Conservation (phyloP, 768 basidiomycete genomes). For the Trametes maxima region DNA sequence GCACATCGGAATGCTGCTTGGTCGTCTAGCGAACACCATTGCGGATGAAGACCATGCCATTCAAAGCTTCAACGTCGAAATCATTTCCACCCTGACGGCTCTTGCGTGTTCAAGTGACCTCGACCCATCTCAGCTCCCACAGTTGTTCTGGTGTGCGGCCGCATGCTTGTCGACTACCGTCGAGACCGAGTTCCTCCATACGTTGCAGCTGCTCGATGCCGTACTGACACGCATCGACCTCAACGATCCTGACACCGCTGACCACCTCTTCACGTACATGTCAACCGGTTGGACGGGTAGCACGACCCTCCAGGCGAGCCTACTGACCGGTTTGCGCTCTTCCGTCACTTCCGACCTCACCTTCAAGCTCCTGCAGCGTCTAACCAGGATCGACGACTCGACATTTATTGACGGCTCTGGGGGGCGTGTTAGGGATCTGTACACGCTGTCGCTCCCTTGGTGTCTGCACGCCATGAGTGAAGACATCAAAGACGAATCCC, state of each 20-base stretch:
- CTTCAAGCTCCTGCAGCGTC: conserved; percentile 63
- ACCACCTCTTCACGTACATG: conserved; percentile 66
- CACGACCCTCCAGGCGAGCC: conserved; percentile 64
- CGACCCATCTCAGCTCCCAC: conserved; percentile 66
- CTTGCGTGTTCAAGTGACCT: conserved; percentile 59
- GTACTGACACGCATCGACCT: conserved; percentile 73
- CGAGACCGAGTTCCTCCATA: conserved; percentile 75
- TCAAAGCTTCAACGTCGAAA: conserved; percentile 81
- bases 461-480: conserved; percentile 78
- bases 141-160: conserved; percentile 84
- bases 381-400: conserved; percentile 62
- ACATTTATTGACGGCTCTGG: conserved; percentile 71
- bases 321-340: conserved; percentile 81
- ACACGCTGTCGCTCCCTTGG: conserved; percentile 84
- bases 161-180: conserved; percentile 84
- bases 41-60: conserved; percentile 76
- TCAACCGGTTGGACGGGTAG: conserved; percentile 73
- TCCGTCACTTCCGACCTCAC: conserved; percentile 67
- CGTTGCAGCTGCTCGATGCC: conserved; percentile 62
- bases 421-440: conserved; percentile 78
- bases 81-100: conserved; percentile 73
- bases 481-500: conserved; percentile 56
- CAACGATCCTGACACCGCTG: conserved; percentile 64
- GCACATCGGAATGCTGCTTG: conserved; percentile 78
- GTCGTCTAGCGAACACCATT: conserved; percentile 82